Evolutionary conservation across 805 yeast genomes (phyloP), one percentile per base, ranked within the genome.

Genomic region (Candida krabiensis): DNA sequence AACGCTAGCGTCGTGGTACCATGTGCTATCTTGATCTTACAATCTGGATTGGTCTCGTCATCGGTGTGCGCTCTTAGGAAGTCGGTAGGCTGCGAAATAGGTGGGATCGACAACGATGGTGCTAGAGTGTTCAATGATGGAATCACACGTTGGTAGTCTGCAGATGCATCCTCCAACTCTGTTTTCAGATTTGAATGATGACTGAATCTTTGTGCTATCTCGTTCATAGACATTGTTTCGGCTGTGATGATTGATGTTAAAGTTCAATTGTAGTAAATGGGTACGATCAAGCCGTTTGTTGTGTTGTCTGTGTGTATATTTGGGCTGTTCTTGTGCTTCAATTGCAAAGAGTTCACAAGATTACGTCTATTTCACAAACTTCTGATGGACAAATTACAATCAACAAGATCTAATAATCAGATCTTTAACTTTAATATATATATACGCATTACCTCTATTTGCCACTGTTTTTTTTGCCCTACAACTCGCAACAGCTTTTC

Each of bases 1-100:
- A 93, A 93, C 8, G 98, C 96, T 54, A 93, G 72, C 11, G 99
- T 93, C 5, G 99, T 93, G n/a, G 99, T 93, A 63, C 99, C 99
- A 66, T 93, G 99, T 16, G 97, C 96, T 57, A 93, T 86, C 63
- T 93, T 91, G 69, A 93, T 91, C 57, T 82, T 85, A 67, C 96
- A 90, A 60, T 89, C 97, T 19, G 96, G 95, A 61, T 90, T 91
- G 44, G 80, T 60, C 14, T 88, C 82, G 64, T 93, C 97, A 65
- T 93, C 99, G 6, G 99, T 93, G 65, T 93, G 97, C n/a, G 97
- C 97, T 63, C 98, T 77, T 50, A 93, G 70, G 61, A 91, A 91
- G 38, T 86, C 95, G 5, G 96, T 79, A 22, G 99, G 98, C 52
- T 83, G 80, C 35, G 90, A 78, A 44, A 86, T 83, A 40, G 93